Evolutionary conservation across 2,329 filamentous ascomycete species (phyloP).

Genomic region (Emmonsiellopsis sp.): DNA sequence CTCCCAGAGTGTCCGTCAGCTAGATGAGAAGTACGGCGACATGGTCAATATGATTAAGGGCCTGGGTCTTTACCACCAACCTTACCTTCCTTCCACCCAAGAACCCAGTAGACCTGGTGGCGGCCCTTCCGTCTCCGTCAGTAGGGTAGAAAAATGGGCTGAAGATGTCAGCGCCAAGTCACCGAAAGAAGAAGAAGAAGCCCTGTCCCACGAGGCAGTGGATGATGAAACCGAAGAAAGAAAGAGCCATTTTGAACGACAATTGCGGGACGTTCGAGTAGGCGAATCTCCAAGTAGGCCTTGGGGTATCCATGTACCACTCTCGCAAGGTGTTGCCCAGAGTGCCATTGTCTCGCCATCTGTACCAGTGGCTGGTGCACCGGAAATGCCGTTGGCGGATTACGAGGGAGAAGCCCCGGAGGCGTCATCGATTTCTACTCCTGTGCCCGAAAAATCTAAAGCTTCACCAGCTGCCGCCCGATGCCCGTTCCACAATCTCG

Average conservation of each 20-base stretch:
- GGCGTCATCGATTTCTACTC: slow-evolving; percentile 7
- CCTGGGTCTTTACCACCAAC: slow-evolving; percentile 76
- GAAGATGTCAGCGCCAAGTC: slow-evolving; percentile 58
- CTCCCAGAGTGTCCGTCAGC: slow-evolving; percentile 71
- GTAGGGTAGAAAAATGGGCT: slow-evolving; percentile 79
- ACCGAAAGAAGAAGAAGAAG: slow-evolving; percentile 27
- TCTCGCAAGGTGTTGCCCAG: slow-evolving; percentile 37
- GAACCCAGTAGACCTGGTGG: slow-evolving; percentile 32
- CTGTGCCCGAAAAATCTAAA: slow-evolving; percentile 1
- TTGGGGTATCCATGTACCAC: slow-evolving; percentile 81
- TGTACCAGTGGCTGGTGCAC: slow-evolving; percentile 13
- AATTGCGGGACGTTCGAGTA: slow-evolving; percentile 80
- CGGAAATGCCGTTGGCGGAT: slow-evolving; percentile 13
- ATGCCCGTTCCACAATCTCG: slow-evolving; percentile 28
- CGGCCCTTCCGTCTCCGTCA: slow-evolving; percentile 44
- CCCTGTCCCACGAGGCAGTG: slow-evolving; percentile 23
- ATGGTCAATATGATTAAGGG: slow-evolving; percentile 92
- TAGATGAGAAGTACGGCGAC: slow-evolving; percentile 91
- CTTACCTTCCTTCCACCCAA: slow-evolving; percentile 61
- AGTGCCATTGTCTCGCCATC: slow-evolving; percentile 19
- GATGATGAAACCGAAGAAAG: slow-evolving; percentile 49
- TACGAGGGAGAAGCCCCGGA: slow-evolving; percentile 10
- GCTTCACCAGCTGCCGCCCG: slow-evolving; percentile 19
- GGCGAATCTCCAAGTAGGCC: slow-evolving; percentile 88
- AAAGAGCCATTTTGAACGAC: slow-evolving; percentile 69